Evolutionary conservation across 371 early-diverging fungal species (phyloP).

Genomic region (Rhizopus arrhizus): DNA sequence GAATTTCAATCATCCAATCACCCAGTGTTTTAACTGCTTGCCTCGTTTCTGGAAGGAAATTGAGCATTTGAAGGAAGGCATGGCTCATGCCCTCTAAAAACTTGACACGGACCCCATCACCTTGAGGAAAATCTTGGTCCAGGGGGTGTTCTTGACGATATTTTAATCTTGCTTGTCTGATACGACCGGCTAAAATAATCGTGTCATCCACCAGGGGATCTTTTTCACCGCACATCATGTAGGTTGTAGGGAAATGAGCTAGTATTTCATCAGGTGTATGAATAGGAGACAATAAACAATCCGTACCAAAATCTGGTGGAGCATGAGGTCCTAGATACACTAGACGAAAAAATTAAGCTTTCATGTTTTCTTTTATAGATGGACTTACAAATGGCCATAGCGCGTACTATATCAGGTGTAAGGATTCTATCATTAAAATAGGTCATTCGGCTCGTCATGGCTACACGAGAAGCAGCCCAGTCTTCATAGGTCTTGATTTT

Average conservation of each 20-base stretch:
- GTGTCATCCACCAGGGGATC: conserved; percentile 97
- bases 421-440: conserved; percentile 86
- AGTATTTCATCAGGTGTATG: conserved; percentile 87
- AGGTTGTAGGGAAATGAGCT: conserved; percentile 88
- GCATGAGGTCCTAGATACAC: conserved; percentile 88
- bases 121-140: conserved; percentile 18
- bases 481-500: conserved; percentile 30
- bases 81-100: conserved; percentile 92
- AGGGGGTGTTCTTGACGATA: conserved; percentile 30
- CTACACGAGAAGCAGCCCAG: conserved; percentile 55
- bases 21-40: conserved; percentile 68
- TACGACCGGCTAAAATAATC: conserved; percentile 85
- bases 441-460: conserved; percentile 86
- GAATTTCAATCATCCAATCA: conserved; percentile 65
- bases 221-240: conserved; percentile 91
- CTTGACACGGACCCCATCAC: conserved; percentile 55
- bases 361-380: too few species aligned
- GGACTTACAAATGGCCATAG: conserved; percentile 80
- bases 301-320: conserved; percentile 73
- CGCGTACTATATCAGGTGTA: conserved; percentile 83
- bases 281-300: conserved; percentile 86
- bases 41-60: conserved; percentile 83
- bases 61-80: conserved; percentile 87
- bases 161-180: conserved; percentile 75
- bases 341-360: conserved; percentile 2